These are phyloP conservation scores for Cutaneotrichosporon sp. DNA, from an alignment of 1,284 basidiomycete genomes.

Conservation along the genomic window DNA sequence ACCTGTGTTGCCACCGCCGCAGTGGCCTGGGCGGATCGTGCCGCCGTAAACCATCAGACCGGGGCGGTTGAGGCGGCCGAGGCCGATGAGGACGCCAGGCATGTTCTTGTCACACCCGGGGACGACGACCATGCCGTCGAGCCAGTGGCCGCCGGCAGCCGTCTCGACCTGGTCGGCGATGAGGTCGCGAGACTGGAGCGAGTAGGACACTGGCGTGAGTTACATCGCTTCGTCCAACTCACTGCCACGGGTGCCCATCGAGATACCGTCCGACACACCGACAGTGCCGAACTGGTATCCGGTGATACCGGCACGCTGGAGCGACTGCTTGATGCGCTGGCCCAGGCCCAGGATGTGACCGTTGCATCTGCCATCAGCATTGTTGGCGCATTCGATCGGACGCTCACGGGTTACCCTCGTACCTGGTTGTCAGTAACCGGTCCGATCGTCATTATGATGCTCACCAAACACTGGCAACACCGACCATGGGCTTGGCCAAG, in stretches of 20 bases:
- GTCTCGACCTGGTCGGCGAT: conserved; percentile 96
- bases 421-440: conserved; percentile 54
- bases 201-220: conserved; percentile 68
- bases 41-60: conserved; percentile 97
- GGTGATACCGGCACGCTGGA: conserved; percentile 68
- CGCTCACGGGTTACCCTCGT: conserved; percentile 76
- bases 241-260: conserved; percentile 84
- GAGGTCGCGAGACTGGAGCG: conserved; percentile 89
- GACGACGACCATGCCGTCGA: conserved; percentile 95
- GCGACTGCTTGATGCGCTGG: conserved; percentile 74
- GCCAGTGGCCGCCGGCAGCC: conserved; percentile 93
- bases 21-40: conserved; percentile 83
- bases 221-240: conserved; percentile 11
- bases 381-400: neutral
- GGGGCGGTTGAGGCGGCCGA: conserved; percentile 88
- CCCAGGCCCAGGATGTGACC: conserved; percentile 85
- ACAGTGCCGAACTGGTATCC: conserved; percentile 97
- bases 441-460: conserved; percentile 27
- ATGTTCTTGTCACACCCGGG: conserved; percentile 98
- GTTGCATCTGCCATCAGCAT: conserved; percentile 64
- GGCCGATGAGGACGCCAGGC: conserved; percentile 90
- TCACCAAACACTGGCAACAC: conserved; percentile 88
- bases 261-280: conserved; percentile 95
- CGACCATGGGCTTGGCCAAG: conserved; percentile 91
- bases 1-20: conserved; percentile 54